phyloP scores from a whole-genome alignment of 2,329 filamentous ascomycete species.

The Fusarium chuoi region DNA sequence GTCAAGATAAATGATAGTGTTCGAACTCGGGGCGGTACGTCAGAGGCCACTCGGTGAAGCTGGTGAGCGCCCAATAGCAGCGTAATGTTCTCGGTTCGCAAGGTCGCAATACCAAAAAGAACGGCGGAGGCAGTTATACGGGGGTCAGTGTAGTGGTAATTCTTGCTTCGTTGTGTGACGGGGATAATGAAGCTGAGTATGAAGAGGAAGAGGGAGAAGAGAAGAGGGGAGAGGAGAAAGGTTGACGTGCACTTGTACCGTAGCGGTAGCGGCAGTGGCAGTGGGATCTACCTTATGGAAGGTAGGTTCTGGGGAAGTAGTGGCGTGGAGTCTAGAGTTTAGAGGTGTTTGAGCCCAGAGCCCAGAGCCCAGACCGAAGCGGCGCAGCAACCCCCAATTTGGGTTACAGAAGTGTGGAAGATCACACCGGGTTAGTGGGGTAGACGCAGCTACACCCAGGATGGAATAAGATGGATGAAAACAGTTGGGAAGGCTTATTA shows the following conservation, averaged over 20 bases:
- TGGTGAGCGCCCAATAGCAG: slow-evolving; percentile 14
- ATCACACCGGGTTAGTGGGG: slow-evolving; percentile 20
- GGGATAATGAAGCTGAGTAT: slow-evolving; percentile 14
- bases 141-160: not conserved
- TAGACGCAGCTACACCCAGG: not conserved
- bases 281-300: slow-evolving; percentile 14
- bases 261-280: slow-evolving; percentile 1
- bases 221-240: slow-evolving; percentile 34
- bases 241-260: slow-evolving; percentile 20
- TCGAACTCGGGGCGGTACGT: slow-evolving; percentile 27
- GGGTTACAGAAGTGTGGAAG: slow-evolving; percentile 18
- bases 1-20: slow-evolving; percentile 12
- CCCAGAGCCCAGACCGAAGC: slow-evolving; percentile 22
- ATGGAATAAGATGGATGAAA: not conserved
- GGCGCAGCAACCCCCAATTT: slow-evolving; percentile 23
- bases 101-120: slow-evolving; percentile 5
- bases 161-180: slow-evolving; percentile 17
- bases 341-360: slow-evolving; percentile 15
- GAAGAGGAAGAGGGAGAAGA: slow-evolving; percentile 24
- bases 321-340: slow-evolving; percentile 32
- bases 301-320: slow-evolving; percentile 27
- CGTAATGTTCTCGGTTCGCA: slow-evolving; percentile 10
- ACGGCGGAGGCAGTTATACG: not conserved
- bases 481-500: not conserved
- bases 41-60: slow-evolving; percentile 34